Evolutionary conservation across 805 yeast genomes (phyloP).

Genomic region (Yarrowia divulgata): DNA sequence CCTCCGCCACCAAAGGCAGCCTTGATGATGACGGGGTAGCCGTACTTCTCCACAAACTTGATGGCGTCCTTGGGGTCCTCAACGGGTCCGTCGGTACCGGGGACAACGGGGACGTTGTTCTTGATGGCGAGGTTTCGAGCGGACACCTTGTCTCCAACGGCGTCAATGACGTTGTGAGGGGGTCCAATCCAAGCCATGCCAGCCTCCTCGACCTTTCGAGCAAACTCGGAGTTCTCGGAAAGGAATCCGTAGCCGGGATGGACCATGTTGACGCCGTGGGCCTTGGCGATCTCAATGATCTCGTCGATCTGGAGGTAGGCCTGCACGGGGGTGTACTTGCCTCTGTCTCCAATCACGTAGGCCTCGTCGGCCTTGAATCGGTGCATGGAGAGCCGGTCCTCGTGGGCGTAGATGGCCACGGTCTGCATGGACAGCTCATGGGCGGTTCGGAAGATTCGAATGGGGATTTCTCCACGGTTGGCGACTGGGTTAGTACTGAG

Average conservation of each 20-base stretch:
- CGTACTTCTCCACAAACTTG: constrained; percentile 80
- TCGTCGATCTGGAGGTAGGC: constrained; percentile 96
- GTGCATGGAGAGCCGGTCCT: constrained; percentile 94
- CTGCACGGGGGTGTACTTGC: constrained; percentile 92
- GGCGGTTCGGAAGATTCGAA: constrained; percentile 85
- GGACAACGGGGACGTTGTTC: constrained; percentile 90
- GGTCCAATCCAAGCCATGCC: constrained; percentile 99
- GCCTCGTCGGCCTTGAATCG: constrained; percentile 94
- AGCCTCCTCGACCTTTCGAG: constrained; percentile 84
- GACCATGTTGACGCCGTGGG: constrained; percentile 80
- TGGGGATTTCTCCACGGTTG: constrained; percentile 53
- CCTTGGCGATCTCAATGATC: constrained; percentile 82
- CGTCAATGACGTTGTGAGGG: constrained; percentile 80
- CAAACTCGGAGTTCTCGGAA: constrained; percentile 92
- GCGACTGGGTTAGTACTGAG: constrained; percentile 47
- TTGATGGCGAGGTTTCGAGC: constrained; percentile 86
- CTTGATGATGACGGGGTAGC: constrained; percentile 95
- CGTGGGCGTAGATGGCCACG: constrained; percentile 95
- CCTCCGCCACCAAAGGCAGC: constrained; percentile 99
- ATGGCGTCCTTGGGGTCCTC: constrained; percentile 77
- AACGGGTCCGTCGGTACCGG: constrained; percentile 98
- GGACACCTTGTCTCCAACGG: constrained; percentile 96
- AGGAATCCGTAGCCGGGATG: constrained; percentile 94
- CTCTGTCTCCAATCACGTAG: constrained; percentile 86
- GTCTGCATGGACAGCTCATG: constrained; percentile 97